These are phyloP conservation scores for Naganishia friedmannii DNA, from an alignment of 768 basidiomycete species.

Conservation along the genomic window DNA sequence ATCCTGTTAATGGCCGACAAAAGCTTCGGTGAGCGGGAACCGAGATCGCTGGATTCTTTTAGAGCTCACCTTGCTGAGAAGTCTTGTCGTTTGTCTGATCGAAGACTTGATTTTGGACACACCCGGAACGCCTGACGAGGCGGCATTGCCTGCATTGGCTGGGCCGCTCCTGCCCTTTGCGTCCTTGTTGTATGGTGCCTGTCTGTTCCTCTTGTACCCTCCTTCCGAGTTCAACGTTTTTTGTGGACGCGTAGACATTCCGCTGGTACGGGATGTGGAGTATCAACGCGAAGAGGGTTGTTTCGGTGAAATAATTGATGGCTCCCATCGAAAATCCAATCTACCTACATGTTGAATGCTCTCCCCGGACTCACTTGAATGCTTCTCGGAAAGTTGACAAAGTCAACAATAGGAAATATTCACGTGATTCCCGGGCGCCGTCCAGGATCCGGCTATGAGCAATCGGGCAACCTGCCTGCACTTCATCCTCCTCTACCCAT, in stretches of 20 bases:
- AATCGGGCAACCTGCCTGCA: neutral
- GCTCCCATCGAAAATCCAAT: neutral
- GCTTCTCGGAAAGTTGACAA: conserved; percentile 5
- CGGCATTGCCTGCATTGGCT: neutral
- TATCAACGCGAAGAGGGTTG: neutral
- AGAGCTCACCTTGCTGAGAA: conserved; percentile 58
- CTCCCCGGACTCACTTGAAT: neutral
- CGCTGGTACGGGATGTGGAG: neutral
- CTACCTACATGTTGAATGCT: neutral
- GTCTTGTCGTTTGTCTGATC: conserved; percentile 73
- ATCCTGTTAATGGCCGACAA: conserved; percentile 56
- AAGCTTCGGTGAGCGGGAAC: neutral
- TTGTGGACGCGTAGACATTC: conserved; percentile 7
- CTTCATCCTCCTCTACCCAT: neutral
- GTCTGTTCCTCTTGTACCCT: conserved; percentile 23
- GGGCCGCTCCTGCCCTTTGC: conserved; percentile 3
- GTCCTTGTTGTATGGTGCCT: conserved; percentile 23
- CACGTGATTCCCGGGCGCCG: conserved; percentile 24
- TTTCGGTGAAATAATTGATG: neutral
- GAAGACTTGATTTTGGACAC: conserved; percentile 82
- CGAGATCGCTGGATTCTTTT: neutral
- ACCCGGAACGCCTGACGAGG: conserved; percentile 57
- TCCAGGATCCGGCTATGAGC: neutral
- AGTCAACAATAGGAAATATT: conserved; percentile 22
- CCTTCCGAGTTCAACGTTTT: conserved; percentile 13